Percentiles rank a stretch among this genome's conserved stretches.
Conservation (phyloP, 257 asterid genomes). For the Scutellaria barbata region DNA sequence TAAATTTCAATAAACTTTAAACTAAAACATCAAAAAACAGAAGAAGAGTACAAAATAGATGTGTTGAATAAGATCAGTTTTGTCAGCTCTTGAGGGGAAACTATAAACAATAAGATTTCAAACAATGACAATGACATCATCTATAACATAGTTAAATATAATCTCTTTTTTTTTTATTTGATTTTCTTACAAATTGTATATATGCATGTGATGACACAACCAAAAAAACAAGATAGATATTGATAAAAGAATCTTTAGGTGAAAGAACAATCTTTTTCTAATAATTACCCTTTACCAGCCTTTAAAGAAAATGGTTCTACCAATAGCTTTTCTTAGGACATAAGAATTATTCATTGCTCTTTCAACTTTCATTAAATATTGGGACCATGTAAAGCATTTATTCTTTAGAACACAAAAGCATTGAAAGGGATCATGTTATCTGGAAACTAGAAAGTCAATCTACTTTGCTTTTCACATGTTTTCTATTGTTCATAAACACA, state of each 20-base stretch:
- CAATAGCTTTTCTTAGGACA: conserved; percentile 39
- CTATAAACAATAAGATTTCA: conserved; percentile 28
- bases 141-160: conserved; percentile 26
- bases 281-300: conserved; percentile 45
- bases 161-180: not conserved
- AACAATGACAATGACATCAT: conserved; percentile 36
- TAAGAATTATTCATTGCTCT: conserved; percentile 44
- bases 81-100: conserved; percentile 33
- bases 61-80: conserved; percentile 37
- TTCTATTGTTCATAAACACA: not conserved
- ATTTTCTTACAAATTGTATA: not conserved
- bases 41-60: conserved; percentile 31
- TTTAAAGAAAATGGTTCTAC: conserved; percentile 42
- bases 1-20: not conserved
- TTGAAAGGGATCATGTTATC: not conserved
- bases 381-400: conserved; percentile 18
- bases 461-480: not conserved
- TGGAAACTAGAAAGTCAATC: not conserved
- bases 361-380: conserved; percentile 26
- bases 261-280: conserved; percentile 35
- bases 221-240: conserved; percentile 5
- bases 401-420: conserved; percentile 8
- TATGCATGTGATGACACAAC: conserved; percentile 32
- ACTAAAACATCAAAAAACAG: not conserved
- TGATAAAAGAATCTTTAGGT: conserved; percentile 28